Percentiles rank a stretch among this genome's conserved stretches.
Evolutionary conservation across 495 filamentous ascomycete genomes (phyloP).

Genomic region (Gamarada debralockiae): DNA sequence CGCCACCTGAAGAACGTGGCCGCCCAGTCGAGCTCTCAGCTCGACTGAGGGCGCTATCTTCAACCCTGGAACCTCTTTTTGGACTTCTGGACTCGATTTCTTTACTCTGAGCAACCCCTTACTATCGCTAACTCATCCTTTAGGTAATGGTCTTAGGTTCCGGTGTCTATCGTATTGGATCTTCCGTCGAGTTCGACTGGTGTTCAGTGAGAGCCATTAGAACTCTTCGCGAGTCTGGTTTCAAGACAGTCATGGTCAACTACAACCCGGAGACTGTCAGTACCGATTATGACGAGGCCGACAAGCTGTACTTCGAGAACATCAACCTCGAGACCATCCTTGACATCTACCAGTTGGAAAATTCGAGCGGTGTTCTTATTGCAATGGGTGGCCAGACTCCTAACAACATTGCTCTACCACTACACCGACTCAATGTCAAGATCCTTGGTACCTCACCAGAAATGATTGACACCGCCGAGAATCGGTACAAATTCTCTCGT

Average conservation of each 20-base stretch:
- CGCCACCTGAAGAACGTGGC: too few relatives aligned
- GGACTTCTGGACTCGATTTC: neutral
- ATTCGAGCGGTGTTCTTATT: slow-evolving; percentile 85
- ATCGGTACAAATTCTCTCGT: slow-evolving; percentile 96
- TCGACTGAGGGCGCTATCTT: slow-evolving; percentile 9
- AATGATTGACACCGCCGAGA: slow-evolving; percentile 98
- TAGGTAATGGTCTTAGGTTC: slow-evolving; percentile 92
- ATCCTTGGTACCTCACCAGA: slow-evolving; percentile 94
- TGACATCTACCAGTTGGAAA: slow-evolving; percentile 92
- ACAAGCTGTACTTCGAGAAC: slow-evolving; percentile 94
- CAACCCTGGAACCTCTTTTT: neutral
- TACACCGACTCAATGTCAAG: slow-evolving; percentile 85
- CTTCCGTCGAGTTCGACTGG: slow-evolving; percentile 98
- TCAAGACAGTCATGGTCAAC: slow-evolving; percentile 99
- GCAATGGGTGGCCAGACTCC: slow-evolving; percentile 98
- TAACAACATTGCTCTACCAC: slow-evolving; percentile 93
- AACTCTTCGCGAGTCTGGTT: slow-evolving; percentile 79
- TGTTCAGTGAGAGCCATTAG: slow-evolving; percentile 96
- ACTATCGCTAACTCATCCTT: slow-evolving; percentile 1
- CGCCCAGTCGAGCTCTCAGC: slow-evolving; percentile 14
- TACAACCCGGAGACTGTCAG: slow-evolving; percentile 93
- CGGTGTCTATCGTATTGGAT: slow-evolving; percentile 96
- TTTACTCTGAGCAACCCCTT: neutral
- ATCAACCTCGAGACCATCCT: slow-evolving; percentile 92
- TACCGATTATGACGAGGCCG: slow-evolving; percentile 96